Evolutionary conservation across 2,329 filamentous ascomycete species (phyloP), one percentile per base, ranked within the genome.

Genomic region (Ascochyta viciae-villosae): DNA sequence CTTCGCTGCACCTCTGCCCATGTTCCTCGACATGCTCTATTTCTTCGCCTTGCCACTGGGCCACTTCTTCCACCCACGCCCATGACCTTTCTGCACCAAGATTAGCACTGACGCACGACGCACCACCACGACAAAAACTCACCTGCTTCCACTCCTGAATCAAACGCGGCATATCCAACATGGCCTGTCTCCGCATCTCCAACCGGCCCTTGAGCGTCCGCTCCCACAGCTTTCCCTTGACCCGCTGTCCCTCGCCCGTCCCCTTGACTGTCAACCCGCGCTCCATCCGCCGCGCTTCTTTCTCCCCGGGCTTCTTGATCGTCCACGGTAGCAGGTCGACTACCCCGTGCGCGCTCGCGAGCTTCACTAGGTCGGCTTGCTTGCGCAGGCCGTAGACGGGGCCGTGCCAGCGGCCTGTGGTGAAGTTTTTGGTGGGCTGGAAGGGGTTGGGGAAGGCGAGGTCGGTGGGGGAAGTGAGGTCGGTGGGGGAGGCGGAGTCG

Each of bases 171-270:
- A 99, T 99, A 57, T 89, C 88, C 81, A 96, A 77, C 91, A 98
- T 97, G 57, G 95, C 95, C 77, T 91, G 85, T 83, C 89, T 90
- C 79, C 92, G 88, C 80, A 90, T 87, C 76, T 96, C 92, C 84
- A 98, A 87, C 82, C 88, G 87, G 59, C 85, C 82, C 79, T 90
- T 88, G 81, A 97, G 81, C 70, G 89, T 89, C 74, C 95, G 87
- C 83, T 99, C 95, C 87, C 93, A 91, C 68, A 87, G 84, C 78
- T 97, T 94, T 77, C 95, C 95, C 89, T 98, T 99, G 76, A 97
- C 94, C 78, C 85, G 88, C 79, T 97, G 88, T 54, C 92, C 94
- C 65, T 92, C 87, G 82, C 95, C 94, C 1, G 94, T 98, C 68
- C 94, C 94, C 85, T 93, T 94, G 55, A 97, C 90, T 60, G 88